Evolutionary conservation across 2,329 filamentous ascomycete genomes (phyloP), one percentile per base, ranked within the genome.

Genomic region (Alternaria gansuensis): DNA sequence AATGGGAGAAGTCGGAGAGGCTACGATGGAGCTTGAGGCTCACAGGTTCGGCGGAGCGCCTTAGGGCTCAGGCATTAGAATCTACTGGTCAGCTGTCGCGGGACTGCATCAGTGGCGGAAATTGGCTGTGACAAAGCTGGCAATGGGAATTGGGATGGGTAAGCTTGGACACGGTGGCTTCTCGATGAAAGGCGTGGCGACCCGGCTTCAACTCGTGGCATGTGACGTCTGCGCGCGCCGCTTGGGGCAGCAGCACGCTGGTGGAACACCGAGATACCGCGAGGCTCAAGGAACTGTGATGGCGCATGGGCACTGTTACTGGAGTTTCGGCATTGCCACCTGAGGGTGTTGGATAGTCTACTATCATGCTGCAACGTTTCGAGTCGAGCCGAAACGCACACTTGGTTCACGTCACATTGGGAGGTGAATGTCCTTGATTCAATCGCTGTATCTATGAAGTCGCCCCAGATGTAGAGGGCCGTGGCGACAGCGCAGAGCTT

Each of bases 1-100:
- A 53, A 51, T 70, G 73, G 72, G 55, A 65, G 45, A 69, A 72
- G 57, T 62, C 73, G 73, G 73, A 65, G 61, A 50, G 21, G 57
- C 56, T 46, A 24, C 10, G 54, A 49, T 51, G 29, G 29, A 58
- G 62, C 55, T 67, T 48, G 48, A 60, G 60, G 58, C 53, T 66
- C 37, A 64, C 54, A 63, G 68, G 61, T 57, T 39, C 45, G 50
- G 45, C 51, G 50, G 45, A 54, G 55, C 39, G 62, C 69, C 65
- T 62, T 48, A 59, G 53, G 36, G 51, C 48, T 69, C 61, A 72
- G 66, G 66, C 63, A 65, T 58, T 56, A 66, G 62, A 57, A 44
- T 66, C 54, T 66, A 63, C 65, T 43, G 66, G 73, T 75, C 72
- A 76, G 71, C 68, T 75, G 74, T 66, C 59, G 59, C 57, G 55